Evolutionary conservation across 1,139 yeast species (phyloP), one percentile per base, ranked within the genome.

Genomic region (Sugiyamaella grinbergsii): DNA sequence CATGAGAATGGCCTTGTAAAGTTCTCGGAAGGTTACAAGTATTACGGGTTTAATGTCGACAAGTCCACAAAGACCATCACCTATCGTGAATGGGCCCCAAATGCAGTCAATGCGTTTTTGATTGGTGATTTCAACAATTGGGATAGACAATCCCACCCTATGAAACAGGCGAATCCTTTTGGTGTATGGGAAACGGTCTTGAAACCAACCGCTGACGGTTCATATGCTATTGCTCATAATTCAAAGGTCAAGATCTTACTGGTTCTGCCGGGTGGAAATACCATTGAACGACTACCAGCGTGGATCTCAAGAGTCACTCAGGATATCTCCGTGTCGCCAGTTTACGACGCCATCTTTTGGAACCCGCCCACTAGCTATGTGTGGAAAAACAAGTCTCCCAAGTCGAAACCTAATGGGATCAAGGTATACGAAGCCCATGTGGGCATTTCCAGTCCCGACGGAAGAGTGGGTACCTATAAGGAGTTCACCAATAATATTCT

Each of bases 381-480:
- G 37, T 88, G 88, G 71, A 78, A 83, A 66, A 70, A 89, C 67
- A 55, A 65, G 13, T 71, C 73, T 2, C 76, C 50, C 19, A 19
- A 22, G n/a, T 32, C 47, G 2, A 95, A 96, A 0, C 76, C 77
- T 1, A 77, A 73, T 41, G 83, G 85, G 26, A 73, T 90, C 58
- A 83, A 86, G 66, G 86, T 93, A 50, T 93, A 93, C 69, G 98
- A 93, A 71, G 97, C 97, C 32, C 98, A 93, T 66, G 83, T 93
- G 22, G 98, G 98, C 33, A 93, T 93, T 55, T 90, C 97, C 0
- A 82, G 95, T 2, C 91, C 96, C 1, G 94, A 91, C 53, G 90
- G 95, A 28, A 80, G 80, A 54, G 74, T 93, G 45, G 96, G 96
- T 1, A 72, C 91, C 11, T 93, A 91, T 69, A 82, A 80, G 60